Base-by-base conservation (phyloP, 768 basidiomycete genomes). In the Mycena pura region DNA sequence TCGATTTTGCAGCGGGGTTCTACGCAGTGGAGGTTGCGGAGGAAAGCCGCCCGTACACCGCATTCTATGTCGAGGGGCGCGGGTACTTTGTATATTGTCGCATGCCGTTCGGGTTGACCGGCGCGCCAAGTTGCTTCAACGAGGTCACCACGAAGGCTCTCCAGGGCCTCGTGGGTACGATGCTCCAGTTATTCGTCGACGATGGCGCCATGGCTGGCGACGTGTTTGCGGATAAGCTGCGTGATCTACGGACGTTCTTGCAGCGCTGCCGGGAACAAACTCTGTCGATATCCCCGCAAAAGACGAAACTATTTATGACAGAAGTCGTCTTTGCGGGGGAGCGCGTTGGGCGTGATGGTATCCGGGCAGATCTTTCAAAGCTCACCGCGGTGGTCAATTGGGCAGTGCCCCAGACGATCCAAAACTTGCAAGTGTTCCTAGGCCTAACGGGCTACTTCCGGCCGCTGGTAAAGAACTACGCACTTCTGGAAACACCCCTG, bases 51-150 rank as follows among this genome's bases (percentile, higher is more conserved):
- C 74, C 73, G 5, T 75, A 74, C 43, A 64, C 76, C 0, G 68
- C 68, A 3, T 81, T 82, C 58, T 79, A 78, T 24, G 71, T 78
- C 0, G 73, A 74, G 57, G 79, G 78, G 0, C 28, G 69, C 3
- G 79, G 80, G 0, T 78, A 74, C 36, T 77, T 76, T 43, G 49
- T 58, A 2, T 80, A 77, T 38, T 31, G 58, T 0, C 36, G 69
- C 0, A 78, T 82, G 75, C 79, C 77, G 0, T 80, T 82, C 55
- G 79, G 80, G 1, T 43, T 80, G 0, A 76, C 74, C 0, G 80
- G 77, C 0, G 74, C 76, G 2, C 80, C 79, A 11, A 67, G 76
- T 0, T 70, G 68, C 7, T 81, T 80, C 53, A 67, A 64, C 9
- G 48, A 74, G 11, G 63, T 75, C 51, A 74, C 70, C 0, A 73